Conservation (phyloP, 306 rosid species). For the Quercus suber region DNA sequence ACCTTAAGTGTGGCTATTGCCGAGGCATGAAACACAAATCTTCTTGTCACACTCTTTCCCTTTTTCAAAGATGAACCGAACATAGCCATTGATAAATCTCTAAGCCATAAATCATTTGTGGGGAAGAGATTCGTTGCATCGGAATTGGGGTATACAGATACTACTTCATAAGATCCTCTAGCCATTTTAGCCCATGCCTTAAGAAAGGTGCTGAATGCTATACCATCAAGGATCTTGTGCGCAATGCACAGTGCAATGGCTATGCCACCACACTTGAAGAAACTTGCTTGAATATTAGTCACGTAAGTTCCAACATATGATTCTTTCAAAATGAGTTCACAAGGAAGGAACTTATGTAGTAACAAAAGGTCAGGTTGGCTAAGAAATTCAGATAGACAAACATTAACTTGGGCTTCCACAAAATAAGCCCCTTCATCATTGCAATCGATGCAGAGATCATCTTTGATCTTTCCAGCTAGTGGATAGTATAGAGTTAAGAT, state of each 20-base stretch:
- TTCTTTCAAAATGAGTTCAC: background rate
- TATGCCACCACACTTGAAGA: conserved; percentile 38
- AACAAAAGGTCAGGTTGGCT: conserved; percentile 17
- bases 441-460: conserved; percentile 25
- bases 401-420: conserved; percentile 23
- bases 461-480: conserved; percentile 33
- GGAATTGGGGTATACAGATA: conserved; percentile 2
- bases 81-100: conserved; percentile 18
- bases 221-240: conserved; percentile 41
- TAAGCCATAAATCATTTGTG: conserved; percentile 15
- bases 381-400: conserved; percentile 21
- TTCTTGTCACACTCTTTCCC: conserved; percentile 30
- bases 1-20: conserved; percentile 21
- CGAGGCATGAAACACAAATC: conserved; percentile 33
- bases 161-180: background rate
- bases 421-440: conserved; percentile 31
- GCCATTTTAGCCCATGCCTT: conserved; percentile 29
- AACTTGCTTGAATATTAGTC: conserved; percentile 27
- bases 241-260: conserved; percentile 35
- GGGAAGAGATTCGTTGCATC: conserved; percentile 15
- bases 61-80: conserved; percentile 23
- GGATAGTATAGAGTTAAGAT: conserved; percentile 32
- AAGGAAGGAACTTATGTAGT: conserved; percentile 24
- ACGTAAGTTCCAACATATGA: background rate
- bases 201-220: conserved; percentile 32